These are phyloP conservation scores for Sphagnum fallax DNA, from an alignment of 228 moss, liverwort and hornwort species.

Conservation along the genomic window DNA sequence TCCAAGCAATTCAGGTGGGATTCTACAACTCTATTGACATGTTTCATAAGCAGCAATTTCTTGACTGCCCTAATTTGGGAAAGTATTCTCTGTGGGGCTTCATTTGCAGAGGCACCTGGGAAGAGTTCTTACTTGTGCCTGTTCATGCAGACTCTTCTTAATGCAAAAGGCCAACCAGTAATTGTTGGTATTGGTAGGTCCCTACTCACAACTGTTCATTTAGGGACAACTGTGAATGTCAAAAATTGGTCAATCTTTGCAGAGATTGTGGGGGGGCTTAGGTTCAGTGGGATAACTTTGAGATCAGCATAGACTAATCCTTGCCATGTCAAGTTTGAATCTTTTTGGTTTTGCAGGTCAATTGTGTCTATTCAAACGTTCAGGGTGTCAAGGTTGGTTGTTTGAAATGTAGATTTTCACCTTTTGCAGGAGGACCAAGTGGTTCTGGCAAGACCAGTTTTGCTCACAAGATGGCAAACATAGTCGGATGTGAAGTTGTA, in stretches of 20 bases:
- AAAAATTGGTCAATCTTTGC: no score
- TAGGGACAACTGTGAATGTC: no score
- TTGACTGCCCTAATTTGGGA: background rate
- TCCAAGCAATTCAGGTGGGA: slow-evolving; percentile 74
- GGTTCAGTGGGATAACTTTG: no score
- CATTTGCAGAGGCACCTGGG: background rate
- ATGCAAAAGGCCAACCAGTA: slow-evolving; percentile 63
- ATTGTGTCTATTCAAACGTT: no score
- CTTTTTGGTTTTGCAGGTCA: no score
- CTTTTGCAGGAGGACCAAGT: slow-evolving; percentile 73
- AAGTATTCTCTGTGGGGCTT: background rate
- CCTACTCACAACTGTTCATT: background rate
- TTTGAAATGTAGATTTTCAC: no score
- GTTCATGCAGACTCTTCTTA: slow-evolving; percentile 58
- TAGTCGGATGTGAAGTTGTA: slow-evolving; percentile 84
- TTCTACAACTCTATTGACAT: slow-evolving; percentile 9
- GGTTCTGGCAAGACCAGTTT: slow-evolving; percentile 92
- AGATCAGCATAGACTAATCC: no score
- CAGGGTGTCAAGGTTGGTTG: no score
- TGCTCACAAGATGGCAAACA: slow-evolving; percentile 87
- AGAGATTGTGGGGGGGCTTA: no score
- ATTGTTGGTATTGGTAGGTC: slow-evolving; percentile 75
- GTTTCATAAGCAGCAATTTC: background rate
- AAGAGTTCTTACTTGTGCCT: slow-evolving; percentile 10
- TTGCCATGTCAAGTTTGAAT: no score